Percentiles rank a stretch among this genome's conserved stretches.
These are phyloP conservation scores for Lactifluus volemus DNA, from an alignment of 768 basidiomycete genomes.

Conservation along the genomic window DNA sequence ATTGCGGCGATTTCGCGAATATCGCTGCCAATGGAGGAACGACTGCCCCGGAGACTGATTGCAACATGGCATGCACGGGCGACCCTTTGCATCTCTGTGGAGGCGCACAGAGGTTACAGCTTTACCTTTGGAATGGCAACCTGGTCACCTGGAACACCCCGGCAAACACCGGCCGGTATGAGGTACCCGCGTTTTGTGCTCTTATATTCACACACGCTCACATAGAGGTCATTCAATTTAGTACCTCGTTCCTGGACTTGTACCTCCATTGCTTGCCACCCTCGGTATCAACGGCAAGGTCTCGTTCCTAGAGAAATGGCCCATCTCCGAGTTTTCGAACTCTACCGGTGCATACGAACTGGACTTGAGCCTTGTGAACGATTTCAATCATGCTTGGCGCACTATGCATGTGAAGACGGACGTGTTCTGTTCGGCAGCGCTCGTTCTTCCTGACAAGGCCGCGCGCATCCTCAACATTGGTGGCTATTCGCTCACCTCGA, in stretches of 20 bases:
- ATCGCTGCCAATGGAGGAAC: constrained; percentile 32
- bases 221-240: constrained; percentile 11
- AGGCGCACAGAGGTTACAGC: constrained; percentile 39
- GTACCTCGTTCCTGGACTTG: constrained; percentile 47
- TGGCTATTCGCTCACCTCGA: constrained; percentile 65
- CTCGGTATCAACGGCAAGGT: constrained; percentile 78
- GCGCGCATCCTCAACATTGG: constrained; percentile 59
- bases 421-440: constrained; percentile 69
- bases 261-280: constrained; percentile 66
- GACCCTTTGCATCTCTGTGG: constrained; percentile 67
- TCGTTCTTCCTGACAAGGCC: constrained; percentile 67
- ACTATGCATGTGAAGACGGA: constrained; percentile 69
- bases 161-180: constrained; percentile 54
- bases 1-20: constrained; percentile 61
- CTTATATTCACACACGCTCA: not conserved
- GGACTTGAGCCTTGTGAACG: constrained; percentile 47
- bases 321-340: constrained; percentile 53
- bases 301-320: constrained; percentile 66
- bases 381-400: constrained; percentile 50
- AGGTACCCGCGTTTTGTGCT: constrained; percentile 36
- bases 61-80: constrained; percentile 51
- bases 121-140: constrained; percentile 31
- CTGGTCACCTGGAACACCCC: constrained; percentile 61
- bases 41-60: constrained; percentile 31
- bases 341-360: constrained; percentile 75